phyloP scores from a whole-genome alignment of 352 stramenopile species.

The Globisporangium barbulae region DNA sequence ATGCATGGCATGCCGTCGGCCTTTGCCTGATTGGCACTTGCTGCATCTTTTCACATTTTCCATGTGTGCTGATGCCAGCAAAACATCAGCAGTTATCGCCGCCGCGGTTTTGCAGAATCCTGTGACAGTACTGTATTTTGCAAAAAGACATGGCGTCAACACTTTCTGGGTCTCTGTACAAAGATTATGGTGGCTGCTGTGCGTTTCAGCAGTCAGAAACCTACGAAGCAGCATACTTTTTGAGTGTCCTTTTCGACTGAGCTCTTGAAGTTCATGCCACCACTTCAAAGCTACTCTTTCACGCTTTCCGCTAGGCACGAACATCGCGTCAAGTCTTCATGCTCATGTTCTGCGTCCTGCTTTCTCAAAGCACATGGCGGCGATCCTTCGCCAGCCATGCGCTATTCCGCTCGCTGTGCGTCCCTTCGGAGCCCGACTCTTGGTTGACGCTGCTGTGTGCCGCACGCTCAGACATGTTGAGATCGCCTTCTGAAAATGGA shows the following conservation, averaged over 20 bases:
- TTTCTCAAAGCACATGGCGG: not conserved
- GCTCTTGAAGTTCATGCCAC: not conserved
- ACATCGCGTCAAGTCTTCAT: too few species aligned
- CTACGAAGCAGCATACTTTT: not conserved
- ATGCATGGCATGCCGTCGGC: too few species aligned
- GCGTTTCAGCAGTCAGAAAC: conserved; percentile 1
- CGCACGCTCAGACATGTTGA: not conserved
- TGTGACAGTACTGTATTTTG: not conserved
- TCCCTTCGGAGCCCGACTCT: not conserved
- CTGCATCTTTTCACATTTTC: not conserved
- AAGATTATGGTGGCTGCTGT: not conserved
- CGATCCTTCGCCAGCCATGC: not conserved
- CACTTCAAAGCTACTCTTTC: too few species aligned
- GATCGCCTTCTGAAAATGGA: not conserved
- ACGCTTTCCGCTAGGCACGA: too few species aligned
- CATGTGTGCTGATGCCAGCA: not conserved
- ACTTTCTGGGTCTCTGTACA: not conserved
- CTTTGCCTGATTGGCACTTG: not conserved
- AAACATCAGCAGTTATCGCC: not conserved
- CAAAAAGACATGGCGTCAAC: not conserved
- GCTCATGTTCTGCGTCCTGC: not conserved
- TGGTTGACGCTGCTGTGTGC: not conserved
- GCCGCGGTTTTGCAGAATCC: not conserved
- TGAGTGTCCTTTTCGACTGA: too few species aligned
- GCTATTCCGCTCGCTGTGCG: not conserved